Evolutionary conservation across 495 filamentous ascomycete species (phyloP).

Genomic region (Aspergillus ostianus): DNA sequence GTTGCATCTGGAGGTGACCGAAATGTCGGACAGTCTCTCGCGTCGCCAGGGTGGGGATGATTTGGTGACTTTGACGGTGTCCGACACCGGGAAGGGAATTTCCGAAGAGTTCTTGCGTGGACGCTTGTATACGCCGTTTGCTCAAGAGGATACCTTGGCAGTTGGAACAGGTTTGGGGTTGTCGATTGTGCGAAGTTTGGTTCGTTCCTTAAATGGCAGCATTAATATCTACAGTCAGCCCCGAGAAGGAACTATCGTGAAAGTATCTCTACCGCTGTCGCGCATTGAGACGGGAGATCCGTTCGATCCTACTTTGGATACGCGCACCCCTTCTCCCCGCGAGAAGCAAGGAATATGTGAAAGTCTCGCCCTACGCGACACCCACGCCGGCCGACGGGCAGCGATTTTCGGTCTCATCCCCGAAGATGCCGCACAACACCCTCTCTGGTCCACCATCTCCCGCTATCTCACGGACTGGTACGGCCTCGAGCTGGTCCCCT

Average conservation of each 20-base stretch:
- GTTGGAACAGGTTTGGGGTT: slow-evolving; percentile 55
- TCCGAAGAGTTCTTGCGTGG: slow-evolving; percentile 68
- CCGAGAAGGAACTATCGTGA: slow-evolving; percentile 51
- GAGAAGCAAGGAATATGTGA: slow-evolving; percentile 27
- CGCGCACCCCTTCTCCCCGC: slow-evolving; percentile 13
- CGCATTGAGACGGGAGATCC: slow-evolving; percentile 27
- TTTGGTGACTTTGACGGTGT: slow-evolving; percentile 51
- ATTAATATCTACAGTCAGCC: slow-evolving; percentile 52
- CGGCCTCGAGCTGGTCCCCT: slow-evolving; percentile 39
- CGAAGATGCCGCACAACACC: slow-evolving; percentile 13
- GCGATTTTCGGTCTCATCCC: slow-evolving; percentile 35
- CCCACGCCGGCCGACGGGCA: slow-evolving; percentile 24
- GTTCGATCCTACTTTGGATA: slow-evolving; percentile 23
- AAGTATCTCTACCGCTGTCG: slow-evolving; percentile 45
- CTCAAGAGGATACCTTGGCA: slow-evolving; percentile 65
- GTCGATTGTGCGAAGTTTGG: slow-evolving; percentile 55
- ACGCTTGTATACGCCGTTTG: slow-evolving; percentile 69
- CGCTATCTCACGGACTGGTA: slow-evolving; percentile 47
- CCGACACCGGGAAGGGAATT: slow-evolving; percentile 73
- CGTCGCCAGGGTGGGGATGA: slow-evolving; percentile 36
- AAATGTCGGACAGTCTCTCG: slow-evolving; percentile 33
- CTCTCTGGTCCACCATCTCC: slow-evolving; percentile 24
- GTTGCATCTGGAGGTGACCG: slow-evolving; percentile 53
- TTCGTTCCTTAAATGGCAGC: slow-evolving; percentile 51
- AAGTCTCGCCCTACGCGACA: slow-evolving; percentile 29